These are phyloP conservation scores for Curvularia sp. DNA, from an alignment of 2,329 filamentous ascomycete species.

Conservation along the genomic window DNA sequence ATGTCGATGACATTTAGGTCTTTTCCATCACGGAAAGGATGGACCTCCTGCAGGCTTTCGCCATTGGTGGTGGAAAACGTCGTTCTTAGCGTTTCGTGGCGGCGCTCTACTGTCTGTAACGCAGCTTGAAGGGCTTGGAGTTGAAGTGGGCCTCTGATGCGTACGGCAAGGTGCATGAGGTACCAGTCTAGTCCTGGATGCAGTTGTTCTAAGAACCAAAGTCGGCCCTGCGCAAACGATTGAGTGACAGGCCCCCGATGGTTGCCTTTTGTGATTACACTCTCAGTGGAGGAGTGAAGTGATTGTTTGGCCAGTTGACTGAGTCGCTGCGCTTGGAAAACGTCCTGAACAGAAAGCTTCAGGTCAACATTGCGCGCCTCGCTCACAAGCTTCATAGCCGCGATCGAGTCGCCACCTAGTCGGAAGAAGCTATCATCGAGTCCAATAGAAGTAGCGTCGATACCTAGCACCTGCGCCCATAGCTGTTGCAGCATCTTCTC, in stretches of 20 bases:
- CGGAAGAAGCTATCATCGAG: slow-evolving; percentile 28
- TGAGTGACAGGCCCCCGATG: background rate
- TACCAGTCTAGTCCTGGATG: slow-evolving; percentile 10
- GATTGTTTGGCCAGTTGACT: background rate
- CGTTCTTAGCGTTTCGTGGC: slow-evolving; percentile 10
- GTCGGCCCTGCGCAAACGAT: slow-evolving; percentile 6
- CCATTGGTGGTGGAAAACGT: background rate
- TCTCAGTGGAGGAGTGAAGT: background rate
- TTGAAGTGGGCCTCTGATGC: background rate
- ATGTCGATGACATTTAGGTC: background rate
- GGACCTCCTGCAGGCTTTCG: background rate
- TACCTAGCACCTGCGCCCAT: slow-evolving; percentile 11
- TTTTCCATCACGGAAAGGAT: background rate
- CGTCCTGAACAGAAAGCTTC: background rate
- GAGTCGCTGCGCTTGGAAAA: background rate
- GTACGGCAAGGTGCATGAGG: background rate
- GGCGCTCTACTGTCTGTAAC: background rate
- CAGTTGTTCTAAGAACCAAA: slow-evolving; percentile 11
- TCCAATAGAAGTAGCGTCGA: slow-evolving; percentile 9
- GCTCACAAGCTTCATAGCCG: slow-evolving; percentile 34
- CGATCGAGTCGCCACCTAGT: slow-evolving; percentile 38
- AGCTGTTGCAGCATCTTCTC: slow-evolving; percentile 14
- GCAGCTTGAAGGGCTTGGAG: slow-evolving; percentile 4
- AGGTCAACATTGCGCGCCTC: slow-evolving; percentile 23
- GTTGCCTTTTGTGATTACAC: background rate